Base-by-base conservation (phyloP, 495 filamentous ascomycete species). In the Penicillium odoratum region DNA sequence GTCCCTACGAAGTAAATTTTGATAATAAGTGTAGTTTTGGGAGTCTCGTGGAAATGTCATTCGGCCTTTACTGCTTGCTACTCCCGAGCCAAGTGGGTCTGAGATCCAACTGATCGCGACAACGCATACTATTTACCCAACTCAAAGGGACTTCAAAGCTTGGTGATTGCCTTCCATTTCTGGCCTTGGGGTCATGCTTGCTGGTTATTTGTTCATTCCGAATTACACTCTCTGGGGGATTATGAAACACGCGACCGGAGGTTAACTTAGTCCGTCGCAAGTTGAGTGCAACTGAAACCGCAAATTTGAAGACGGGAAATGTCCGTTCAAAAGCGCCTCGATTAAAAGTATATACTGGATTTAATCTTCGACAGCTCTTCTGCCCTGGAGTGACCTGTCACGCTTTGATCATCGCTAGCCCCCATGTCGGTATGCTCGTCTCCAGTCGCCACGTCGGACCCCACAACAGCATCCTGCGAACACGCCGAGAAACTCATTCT, bases 271-370 rank as follows among this genome's bases (percentile, higher is more conserved):
- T n/a, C 54, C 38, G 60, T 66, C 44, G 48, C 63, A 58, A 56
- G 55, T 63, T 57, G 38, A 55, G 30, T 56, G 52, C 43, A 15
- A 51, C 57, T 36, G 42, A 4, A 21, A 3, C 40, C 42, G 11
- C 21, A 10, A 43, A 53, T 53, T 29, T 53, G 21, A 28, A 33
- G 30, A 34, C 18, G 28, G 34, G 13, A 33, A 8, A 50, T 15
- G 7, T 50, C 16, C 18, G 34, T 33, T 29, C 31, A 34, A 26
- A 49, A 52, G 15, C 9, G n/a, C 11, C 30, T 11, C 21, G 1
- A 31, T 63, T 55, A 68, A 46, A 69, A 69, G 25, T 69, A 69
- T 48, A 69, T 55, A 26, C 50, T 61, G 26, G 66, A 59, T 38
- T 59, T 51, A 1, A 33, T 58, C 48, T 55, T 60, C 11, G 67